Conservation (phyloP, 805 yeast genomes). For the Kluyveromyces siamensis region DNA sequence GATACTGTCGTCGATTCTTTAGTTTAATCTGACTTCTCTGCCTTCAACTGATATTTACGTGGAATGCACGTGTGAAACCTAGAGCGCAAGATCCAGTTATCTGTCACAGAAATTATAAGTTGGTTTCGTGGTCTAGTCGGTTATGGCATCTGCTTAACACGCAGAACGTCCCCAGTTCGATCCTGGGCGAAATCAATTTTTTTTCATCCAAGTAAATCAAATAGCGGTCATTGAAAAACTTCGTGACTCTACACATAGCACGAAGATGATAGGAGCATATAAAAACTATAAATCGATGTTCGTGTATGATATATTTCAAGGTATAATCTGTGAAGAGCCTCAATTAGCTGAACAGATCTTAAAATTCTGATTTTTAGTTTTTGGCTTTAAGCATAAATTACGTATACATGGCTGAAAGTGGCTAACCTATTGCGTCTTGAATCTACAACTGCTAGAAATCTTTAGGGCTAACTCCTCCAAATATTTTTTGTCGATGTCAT, state of each 20-base stretch:
- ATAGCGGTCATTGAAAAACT: neutral
- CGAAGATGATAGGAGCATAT: too few species aligned
- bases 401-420: neutral
- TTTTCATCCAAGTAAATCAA: conserved; percentile 16
- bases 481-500: conserved; percentile 45
- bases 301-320: neutral
- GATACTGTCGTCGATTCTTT: neutral
- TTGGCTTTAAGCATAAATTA: too few species aligned
- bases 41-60: too few species aligned
- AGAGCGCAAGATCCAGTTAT: neutral
- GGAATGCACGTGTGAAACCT: too few species aligned
- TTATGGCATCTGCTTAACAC: conserved; percentile 99
- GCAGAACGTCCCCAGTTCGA: conserved; percentile 99
- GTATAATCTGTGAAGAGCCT: too few species aligned
- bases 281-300: neutral
- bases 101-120: too few species aligned
- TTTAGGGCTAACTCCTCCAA: conserved; percentile 51
- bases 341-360: too few species aligned
- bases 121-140: conserved; percentile 99
- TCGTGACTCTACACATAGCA: too few species aligned
- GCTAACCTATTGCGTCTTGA: conserved; percentile 19
- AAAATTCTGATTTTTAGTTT: too few species aligned
- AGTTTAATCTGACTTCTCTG: too few species aligned
- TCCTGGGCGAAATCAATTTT: conserved; percentile 97
- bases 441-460: conserved; percentile 47